Evolutionary conservation across 2,329 filamentous ascomycete species (phyloP).

Genomic region (Penicillium sp.): DNA sequence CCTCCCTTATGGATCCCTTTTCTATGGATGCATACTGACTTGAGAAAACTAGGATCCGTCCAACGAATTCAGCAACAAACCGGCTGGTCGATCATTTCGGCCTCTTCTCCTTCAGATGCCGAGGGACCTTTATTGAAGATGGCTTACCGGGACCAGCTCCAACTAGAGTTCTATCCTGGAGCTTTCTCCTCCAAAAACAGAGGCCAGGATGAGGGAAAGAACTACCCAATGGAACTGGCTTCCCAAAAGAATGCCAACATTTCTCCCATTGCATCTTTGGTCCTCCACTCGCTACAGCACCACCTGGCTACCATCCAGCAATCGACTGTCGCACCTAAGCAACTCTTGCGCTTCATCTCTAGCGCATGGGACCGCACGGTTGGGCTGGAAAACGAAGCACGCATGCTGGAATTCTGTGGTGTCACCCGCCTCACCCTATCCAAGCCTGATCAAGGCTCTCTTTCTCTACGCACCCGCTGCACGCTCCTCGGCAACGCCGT

Average conservation of each 20-base stretch:
- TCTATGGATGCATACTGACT: conserved; percentile 6
- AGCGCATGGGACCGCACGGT: conserved; percentile 44
- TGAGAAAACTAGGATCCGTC: conserved; percentile 36
- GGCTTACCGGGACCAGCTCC: conserved; percentile 44
- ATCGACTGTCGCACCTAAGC: conserved; percentile 36
- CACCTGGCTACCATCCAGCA: conserved; percentile 40
- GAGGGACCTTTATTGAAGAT: conserved; percentile 41
- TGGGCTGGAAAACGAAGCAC: conserved; percentile 45
- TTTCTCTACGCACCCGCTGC: conserved; percentile 39
- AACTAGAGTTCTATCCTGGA: conserved; percentile 44
- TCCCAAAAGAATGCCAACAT: conserved; percentile 26
- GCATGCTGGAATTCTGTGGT: conserved; percentile 46
- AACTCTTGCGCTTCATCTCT: conserved; percentile 44
- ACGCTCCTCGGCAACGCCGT: conserved; percentile 36
- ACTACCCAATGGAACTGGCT: conserved; percentile 36
- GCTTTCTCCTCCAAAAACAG: conserved; percentile 33
- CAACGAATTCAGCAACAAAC: conserved; percentile 42
- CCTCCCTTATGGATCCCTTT: neutral
- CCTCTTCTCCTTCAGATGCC: conserved; percentile 29
- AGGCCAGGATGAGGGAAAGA: conserved; percentile 24
- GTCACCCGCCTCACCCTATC: conserved; percentile 42
- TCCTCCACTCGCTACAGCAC: conserved; percentile 44
- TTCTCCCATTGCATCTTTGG: conserved; percentile 42
- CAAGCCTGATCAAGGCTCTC: conserved; percentile 26
- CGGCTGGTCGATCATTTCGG: conserved; percentile 47